Conservation (phyloP, 1,284 basidiomycete species). For the Meripilus lineatus region DNA sequence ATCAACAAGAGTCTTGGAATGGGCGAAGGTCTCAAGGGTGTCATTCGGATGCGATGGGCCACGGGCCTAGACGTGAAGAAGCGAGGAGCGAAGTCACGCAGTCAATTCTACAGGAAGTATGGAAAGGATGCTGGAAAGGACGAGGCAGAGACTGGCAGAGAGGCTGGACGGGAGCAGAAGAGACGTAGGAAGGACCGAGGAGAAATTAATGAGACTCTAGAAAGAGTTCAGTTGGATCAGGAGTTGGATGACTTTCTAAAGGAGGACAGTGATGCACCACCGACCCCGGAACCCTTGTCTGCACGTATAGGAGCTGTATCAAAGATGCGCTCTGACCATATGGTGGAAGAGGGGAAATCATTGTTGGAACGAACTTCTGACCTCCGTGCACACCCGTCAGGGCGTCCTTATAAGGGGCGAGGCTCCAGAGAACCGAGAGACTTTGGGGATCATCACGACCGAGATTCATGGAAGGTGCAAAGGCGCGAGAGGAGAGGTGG, state of each 20-base stretch:
- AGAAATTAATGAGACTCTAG: slow-evolving; percentile 27
- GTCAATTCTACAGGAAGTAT: slow-evolving; percentile 72
- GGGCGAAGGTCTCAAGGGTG: slow-evolving; percentile 57
- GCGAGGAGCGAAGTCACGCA: slow-evolving; percentile 61
- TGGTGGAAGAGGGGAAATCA: slow-evolving; percentile 42
- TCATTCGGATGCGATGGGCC: slow-evolving; percentile 70
- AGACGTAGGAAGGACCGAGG: slow-evolving; percentile 32
- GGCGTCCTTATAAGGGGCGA: slow-evolving; percentile 27
- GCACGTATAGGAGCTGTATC: no score
- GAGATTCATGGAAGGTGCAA: no score
- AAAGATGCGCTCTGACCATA: slow-evolving; percentile 63
- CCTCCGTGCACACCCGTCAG: slow-evolving; percentile 27
- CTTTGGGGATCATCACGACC: slow-evolving; percentile 10
- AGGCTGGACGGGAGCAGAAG: slow-evolving; percentile 28
- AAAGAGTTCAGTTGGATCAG: slow-evolving; percentile 42
- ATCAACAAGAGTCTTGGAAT: slow-evolving; percentile 64
- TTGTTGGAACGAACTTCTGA: slow-evolving; percentile 51
- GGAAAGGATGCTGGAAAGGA: slow-evolving; percentile 61
- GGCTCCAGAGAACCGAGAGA: slow-evolving; percentile 4
- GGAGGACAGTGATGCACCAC: slow-evolving; percentile 29
- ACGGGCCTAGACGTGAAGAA: slow-evolving; percentile 64
- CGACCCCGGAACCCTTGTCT: slow-evolving; percentile 37
- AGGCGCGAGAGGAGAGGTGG: slow-evolving; percentile 25
- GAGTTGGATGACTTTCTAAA: slow-evolving; percentile 64
- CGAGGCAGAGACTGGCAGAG: slow-evolving; percentile 20